These are phyloP conservation scores for Wallacemonas rigidus DNA, from an alignment of 208 protist genomes.

Conservation along the genomic window DNA sequence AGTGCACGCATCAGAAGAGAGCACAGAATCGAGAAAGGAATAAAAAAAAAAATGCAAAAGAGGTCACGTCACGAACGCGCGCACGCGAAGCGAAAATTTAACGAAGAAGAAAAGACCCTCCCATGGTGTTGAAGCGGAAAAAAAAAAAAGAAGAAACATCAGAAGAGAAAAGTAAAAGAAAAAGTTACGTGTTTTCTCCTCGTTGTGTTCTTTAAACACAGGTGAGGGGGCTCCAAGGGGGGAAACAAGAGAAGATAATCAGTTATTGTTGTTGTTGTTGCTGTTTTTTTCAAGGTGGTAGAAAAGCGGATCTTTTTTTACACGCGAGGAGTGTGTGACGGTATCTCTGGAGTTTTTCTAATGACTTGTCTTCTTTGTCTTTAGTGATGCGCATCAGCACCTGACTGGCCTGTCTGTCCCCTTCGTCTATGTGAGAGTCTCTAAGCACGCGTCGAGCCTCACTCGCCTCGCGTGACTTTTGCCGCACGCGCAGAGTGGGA, in stretches of 20 bases:
- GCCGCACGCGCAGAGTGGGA: constrained; percentile 5
- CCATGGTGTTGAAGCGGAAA: background rate
- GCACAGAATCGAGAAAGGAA: background rate
- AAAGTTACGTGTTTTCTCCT: background rate
- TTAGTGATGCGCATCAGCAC: no score
- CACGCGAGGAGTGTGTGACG: no score
- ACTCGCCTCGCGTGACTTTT: background rate
- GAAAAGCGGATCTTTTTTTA: no score
- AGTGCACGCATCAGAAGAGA: background rate
- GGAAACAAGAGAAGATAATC: background rate
- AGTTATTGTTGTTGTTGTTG: no score
- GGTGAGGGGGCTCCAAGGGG: background rate
- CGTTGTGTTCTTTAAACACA: no score
- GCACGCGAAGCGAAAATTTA: background rate
- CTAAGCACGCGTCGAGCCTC: background rate
- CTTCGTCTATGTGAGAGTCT: no score
- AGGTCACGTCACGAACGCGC: constrained; percentile 1
- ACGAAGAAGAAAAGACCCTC: constrained; percentile 17
- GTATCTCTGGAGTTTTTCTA: no score
- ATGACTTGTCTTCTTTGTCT: no score
- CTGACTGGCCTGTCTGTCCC: no score
- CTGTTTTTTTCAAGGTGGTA: no score
- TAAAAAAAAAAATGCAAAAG: constrained; percentile 10
- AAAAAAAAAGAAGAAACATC: constrained; percentile 4
- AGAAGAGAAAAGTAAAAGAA: background rate